These are phyloP conservation scores for Scenedesmus sp. DNA, from an alignment of 163 green algal genomes.

Conservation along the genomic window DNA sequence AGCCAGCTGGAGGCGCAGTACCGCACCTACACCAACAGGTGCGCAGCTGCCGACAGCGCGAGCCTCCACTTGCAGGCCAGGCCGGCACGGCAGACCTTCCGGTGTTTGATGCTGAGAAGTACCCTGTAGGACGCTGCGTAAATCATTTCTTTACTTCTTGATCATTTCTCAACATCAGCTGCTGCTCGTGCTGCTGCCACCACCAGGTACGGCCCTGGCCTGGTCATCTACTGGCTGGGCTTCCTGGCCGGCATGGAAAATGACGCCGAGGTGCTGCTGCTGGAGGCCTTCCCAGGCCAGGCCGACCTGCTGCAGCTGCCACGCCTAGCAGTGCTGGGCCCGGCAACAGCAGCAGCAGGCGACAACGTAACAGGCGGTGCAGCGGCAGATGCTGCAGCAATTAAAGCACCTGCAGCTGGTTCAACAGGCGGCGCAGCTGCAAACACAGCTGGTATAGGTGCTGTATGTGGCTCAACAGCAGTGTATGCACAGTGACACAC, in stretches of 20 bases:
- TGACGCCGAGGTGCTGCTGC: conserved; percentile 27
- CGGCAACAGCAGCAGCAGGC: background rate
- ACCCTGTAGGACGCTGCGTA: no score
- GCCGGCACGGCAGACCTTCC: no score
- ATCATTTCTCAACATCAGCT: background rate
- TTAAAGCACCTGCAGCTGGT: background rate
- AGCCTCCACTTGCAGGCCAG: no score
- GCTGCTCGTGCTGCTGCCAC: conserved; percentile 42
- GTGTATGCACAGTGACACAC: background rate
- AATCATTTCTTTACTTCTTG: no score
- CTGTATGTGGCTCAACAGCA: background rate
- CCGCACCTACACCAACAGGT: conserved; percentile 73
- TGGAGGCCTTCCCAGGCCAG: conserved; percentile 35
- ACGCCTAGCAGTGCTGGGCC: conserved; percentile 1
- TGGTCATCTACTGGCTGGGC: conserved; percentile 96
- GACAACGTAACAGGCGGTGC: background rate
- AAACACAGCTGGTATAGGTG: background rate
- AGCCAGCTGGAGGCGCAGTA: conserved; percentile 84
- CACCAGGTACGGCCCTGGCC: conserved; percentile 83
- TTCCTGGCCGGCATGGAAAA: conserved; percentile 76
- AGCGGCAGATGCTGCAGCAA: conserved; percentile 6
- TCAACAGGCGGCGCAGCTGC: background rate
- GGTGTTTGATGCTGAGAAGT: no score
- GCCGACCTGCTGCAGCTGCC: conserved; percentile 44
- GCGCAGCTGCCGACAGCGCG: no score